These are phyloP conservation scores for Podila minutissima DNA, from an alignment of 192 early-diverging fungal species.

Conservation along the genomic window DNA sequence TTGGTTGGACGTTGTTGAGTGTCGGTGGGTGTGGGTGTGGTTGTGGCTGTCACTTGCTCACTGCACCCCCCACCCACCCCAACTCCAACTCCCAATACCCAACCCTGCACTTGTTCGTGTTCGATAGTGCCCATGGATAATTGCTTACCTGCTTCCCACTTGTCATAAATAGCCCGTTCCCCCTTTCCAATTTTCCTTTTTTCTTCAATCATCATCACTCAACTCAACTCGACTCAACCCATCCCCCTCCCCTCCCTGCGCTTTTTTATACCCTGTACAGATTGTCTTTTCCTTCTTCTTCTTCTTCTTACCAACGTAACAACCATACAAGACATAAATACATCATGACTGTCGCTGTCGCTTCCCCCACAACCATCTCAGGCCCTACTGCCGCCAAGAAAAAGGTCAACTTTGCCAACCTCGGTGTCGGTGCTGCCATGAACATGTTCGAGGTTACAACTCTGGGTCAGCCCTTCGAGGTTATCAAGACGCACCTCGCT, in stretches of 20 bases:
- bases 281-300: conserved; percentile 1
- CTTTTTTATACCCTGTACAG: conserved; percentile 4
- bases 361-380: conserved; percentile 3
- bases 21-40: too few species aligned
- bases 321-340: not conserved
- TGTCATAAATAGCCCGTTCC: not conserved
- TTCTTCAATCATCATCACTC: not conserved
- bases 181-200: not conserved
- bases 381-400: conserved; percentile 70
- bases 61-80: not conserved
- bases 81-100: not conserved
- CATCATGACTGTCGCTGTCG: conserved; percentile 30
- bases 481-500: conserved; percentile 95
- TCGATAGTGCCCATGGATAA: not conserved
- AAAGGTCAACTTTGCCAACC: conserved; percentile 84
- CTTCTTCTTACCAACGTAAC: not conserved
- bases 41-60: not conserved
- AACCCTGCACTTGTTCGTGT: not conserved
- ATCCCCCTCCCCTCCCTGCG: not conserved
- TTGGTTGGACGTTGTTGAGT: too few species aligned
- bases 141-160: not conserved
- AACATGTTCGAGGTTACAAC: conserved; percentile 93
- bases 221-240: not conserved
- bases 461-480: conserved; percentile 96
- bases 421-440: conserved; percentile 89